phyloP scores from a whole-genome alignment of 2,329 filamentous ascomycete genomes.

The Hymenotorrendiella dingleyae region DNA sequence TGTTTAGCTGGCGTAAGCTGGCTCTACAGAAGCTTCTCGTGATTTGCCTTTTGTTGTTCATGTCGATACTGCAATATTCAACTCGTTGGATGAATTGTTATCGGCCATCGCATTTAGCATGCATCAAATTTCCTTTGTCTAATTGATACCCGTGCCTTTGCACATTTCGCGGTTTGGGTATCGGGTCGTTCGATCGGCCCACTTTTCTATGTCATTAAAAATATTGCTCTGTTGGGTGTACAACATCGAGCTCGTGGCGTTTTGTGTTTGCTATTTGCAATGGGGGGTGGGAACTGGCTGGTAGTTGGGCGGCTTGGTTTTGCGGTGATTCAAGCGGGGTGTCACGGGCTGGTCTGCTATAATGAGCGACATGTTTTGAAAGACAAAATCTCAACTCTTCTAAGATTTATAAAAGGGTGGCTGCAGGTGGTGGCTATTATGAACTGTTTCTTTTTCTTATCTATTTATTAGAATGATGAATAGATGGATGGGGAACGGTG shows the following conservation, averaged over 20 bases:
- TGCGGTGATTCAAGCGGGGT: too few relatives aligned
- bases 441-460: background rate
- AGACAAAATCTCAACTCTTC: constrained; percentile 28
- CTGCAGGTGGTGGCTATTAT: background rate
- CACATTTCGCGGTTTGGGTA: constrained; percentile 25
- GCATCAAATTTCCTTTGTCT: constrained; percentile 21
- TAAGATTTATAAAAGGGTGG: constrained; percentile 5
- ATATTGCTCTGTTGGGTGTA: constrained; percentile 25
- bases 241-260: constrained; percentile 29
- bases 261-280: too few relatives aligned
- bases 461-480: constrained; percentile 5
- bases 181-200: constrained; percentile 11
- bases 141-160: constrained; percentile 29
- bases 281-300: background rate
- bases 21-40: constrained; percentile 10
- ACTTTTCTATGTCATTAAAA: constrained; percentile 12
- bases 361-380: constrained; percentile 7
- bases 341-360: background rate
- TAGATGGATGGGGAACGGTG: constrained; percentile 3
- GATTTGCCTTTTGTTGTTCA: constrained; percentile 6
- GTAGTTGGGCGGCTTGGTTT: background rate
- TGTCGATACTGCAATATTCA: constrained; percentile 15
- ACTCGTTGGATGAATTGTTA: constrained; percentile 5
- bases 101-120: constrained; percentile 14
- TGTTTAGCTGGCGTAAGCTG: constrained; percentile 6